Evolutionary conservation across 2,329 filamentous ascomycete genomes (phyloP), one percentile per base, ranked within the genome.

Genomic region (Uncinocarpus reesii): DNA sequence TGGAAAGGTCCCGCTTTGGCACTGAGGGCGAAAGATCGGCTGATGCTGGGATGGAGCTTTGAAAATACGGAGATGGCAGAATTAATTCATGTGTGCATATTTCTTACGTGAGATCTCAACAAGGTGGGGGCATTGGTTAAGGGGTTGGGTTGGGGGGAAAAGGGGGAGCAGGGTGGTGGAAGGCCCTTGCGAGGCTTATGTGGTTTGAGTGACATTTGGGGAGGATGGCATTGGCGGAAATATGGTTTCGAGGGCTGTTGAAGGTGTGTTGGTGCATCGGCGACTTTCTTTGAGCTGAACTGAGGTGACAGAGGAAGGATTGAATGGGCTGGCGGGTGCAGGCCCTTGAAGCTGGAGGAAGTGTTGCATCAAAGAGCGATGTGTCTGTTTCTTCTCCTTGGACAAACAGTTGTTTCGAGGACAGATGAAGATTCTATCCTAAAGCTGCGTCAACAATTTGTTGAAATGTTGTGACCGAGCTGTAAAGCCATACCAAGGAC

Each of bases 401-500:
- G n/a, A n/a, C n/a, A n/a, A n/a, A n/a, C n/a, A 28, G 11, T 11
- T 28, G 11, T 11, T 11, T 28, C 6, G 26, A 6, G 11, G 5
- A 28, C 26, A 28, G 26, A 6, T 24, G 23, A 28, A 28, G 15
- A 10, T 16, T n/a, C 29, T 32, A 6, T 36, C 31, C 21, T 26
- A 18, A 31, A 29, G 15, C 21, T 21, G 23, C 24, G 34, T 38
- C 43, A 46, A 46, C 43, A 46, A 29, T 38, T 46, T 46, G 43
- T 46, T 46, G 43, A 46, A 46, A 29, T 16, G 43, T 46, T 46
- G 43, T 46, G 43, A 38, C 32, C 34, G 18, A 15, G 38, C 31
- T 46, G 43, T 46, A 46, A 38, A 21, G 16, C 34, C 16, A 24
- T 46, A 37, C 23, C 20, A 34, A n/a, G 7, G 34, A 38, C 10